Base-by-base conservation (phyloP, 179 eudicot genomes). In the Amaranthus tricolor region DNA sequence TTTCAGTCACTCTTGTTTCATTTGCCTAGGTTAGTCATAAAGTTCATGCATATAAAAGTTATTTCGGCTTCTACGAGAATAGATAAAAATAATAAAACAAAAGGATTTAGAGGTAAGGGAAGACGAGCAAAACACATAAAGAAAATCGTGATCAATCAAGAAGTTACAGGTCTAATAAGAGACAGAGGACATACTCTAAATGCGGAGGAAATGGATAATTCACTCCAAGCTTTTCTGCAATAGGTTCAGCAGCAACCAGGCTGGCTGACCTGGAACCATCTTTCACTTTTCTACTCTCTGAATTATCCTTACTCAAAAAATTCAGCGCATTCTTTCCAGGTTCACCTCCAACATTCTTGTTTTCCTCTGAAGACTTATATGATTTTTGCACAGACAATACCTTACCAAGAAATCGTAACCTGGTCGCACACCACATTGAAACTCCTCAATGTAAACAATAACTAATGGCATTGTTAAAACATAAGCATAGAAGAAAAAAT, bases 161-260 rank as follows among this genome's bases (percentile, higher is more conserved):
- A 24, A 60, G n/a, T 31, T 31, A 31, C 11, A 44, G 31, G 16
- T 53, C 21, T 15, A 69, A 16, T 1, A 62, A 9, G 58, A 40
- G 24, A 56, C 21, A 65, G 62, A 61, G 45, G 56, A 70, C 91
- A 71, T 88, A 92, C 98, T 90, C 94, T 61, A 94, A 84, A 74
- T 94, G 88, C 15, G 94, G 96, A 68, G 97, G 96, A 81, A 92
- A 94, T 43, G 96, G 91, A 77, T 92, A 90, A 69, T 90, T 89
- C 55, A 94, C 85, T 19, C 98, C 98, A 75, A 94, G 97, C 78
- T 84, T 92, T 79, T 86, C 85, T 64, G 98, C 93, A 81, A 93
- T 89, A 14, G 93, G 88, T 75, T 89, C 93, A 53, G 77, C 79
- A 57, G 78, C 80, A 70, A 77, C 77, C 54, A 71, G 44, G 78